Conservation (phyloP, 441 rosid species). For the Euphorbia schlechtendalii region DNA sequence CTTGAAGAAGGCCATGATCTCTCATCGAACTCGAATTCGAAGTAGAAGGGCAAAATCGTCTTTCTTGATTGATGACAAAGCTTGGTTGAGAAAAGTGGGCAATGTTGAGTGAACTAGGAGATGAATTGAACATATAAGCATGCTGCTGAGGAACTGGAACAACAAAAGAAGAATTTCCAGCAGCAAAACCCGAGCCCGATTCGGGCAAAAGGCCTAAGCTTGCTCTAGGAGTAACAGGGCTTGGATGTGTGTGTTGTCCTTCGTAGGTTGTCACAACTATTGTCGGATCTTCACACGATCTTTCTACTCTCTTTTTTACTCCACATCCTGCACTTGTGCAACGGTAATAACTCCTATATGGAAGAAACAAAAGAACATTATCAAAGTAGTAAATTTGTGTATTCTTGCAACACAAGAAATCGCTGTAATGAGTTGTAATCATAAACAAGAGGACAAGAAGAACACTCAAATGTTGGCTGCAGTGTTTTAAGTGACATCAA, state of each 20-base stretch:
- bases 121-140: conserved; percentile 31
- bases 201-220: conserved; percentile 44
- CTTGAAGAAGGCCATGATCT: conserved; percentile 92
- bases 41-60: conserved; percentile 26
- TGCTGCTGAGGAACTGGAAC: conserved; percentile 43
- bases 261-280: conserved; percentile 90
- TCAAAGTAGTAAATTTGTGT: neutral
- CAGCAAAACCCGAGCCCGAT: conserved; percentile 20
- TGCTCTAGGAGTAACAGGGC: conserved; percentile 67
- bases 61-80: conserved; percentile 36
- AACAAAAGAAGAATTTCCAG: conserved; percentile 29
- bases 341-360: conserved; percentile 83
- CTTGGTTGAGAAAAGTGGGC: conserved; percentile 20
- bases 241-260: conserved; percentile 78
- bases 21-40: conserved; percentile 26
- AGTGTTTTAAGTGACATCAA: too few species aligned
- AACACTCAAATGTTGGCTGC: neutral
- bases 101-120: conserved; percentile 32
- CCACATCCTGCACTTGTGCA: conserved; percentile 90
- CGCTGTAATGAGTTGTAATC: neutral
- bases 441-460: neutral
- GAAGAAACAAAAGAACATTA: neutral
- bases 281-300: conserved; percentile 73
- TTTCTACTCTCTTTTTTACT: conserved; percentile 95
- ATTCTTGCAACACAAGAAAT: conserved; percentile 21